Base-by-base conservation (phyloP, 2,329 filamentous ascomycete species). In the Geosmithia flava region DNA sequence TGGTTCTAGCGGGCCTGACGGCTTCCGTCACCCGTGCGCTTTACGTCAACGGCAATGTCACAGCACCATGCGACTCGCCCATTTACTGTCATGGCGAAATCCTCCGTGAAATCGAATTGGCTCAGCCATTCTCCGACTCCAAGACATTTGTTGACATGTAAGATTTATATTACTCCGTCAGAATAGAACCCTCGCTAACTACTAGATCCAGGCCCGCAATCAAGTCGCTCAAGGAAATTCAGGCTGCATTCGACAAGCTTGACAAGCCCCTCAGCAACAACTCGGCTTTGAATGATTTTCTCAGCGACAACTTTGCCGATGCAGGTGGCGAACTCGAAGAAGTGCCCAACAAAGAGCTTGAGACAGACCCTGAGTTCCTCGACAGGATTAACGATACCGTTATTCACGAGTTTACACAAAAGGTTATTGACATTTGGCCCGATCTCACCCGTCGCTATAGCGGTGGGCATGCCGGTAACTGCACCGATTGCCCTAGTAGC, bases 81-180 rank as follows among this genome's bases (percentile, higher is more conserved):
- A 68, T 85, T 19, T 85, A 85, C 62, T 85, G 81, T 58, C 71
- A 80, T 53, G 81, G 81, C 45, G 76, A 82, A 0, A 69, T 85
- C 13, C 68, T 85, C 2, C 68, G 72, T 51, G 69, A 78, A 52
- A 74, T 85, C 45, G 72, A 85, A 64, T 67, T 84, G 10, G 81
- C 81, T 2, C 68, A 66, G 20, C 80, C 80, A 1, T 85, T 84
- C 53, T 63, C 68, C 15, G 81, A 85, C 63, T 84, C 80, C 51
- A 85, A 85, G 69, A 83, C 80, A 1, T 85, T 83, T 58, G 81
- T 85, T 42, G 81, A 85, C 58, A 78, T 83, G 76, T 79, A 65
- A 65, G 68, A 63, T 20, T 27, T 8, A 27, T 27, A 8, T 27
- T 27, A 27, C 23, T 6, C 39, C 3, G 27, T 19, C 20, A 43